Base-by-base conservation (phyloP, 345 rosid species). In the Sonneratia alba region DNA sequence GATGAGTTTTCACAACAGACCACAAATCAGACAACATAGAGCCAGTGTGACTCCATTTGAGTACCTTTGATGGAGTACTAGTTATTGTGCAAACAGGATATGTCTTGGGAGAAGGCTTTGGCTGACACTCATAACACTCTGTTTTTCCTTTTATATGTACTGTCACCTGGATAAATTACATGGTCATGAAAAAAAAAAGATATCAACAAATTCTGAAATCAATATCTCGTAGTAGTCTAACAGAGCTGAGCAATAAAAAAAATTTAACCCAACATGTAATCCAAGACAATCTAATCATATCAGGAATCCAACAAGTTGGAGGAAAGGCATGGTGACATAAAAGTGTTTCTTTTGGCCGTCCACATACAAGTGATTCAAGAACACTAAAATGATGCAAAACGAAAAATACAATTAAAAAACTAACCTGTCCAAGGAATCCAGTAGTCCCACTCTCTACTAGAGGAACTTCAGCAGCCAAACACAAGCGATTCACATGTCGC, bases 1-100 rank as follows among this genome's bases (percentile, higher is more conserved):
- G 10, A 62, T 27, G 66, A 62, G 16, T 15, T 62, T 5, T 62
- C 66, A 62, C 32, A 34, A 13, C 66, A 27, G 36, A 15, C 14
- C 32, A 27, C 32, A 62, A 62, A 62, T 34, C 38, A 27, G 37
- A 34, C 19, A 62, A 34, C 10, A 62, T 34, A 14, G 13, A 62
- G 36, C 27, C 15, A 27, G 34, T 10, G 37, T 13, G 37, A 27
- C 38, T n/a, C 36, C 37, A 62, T 24, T 62, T 24, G 22, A 19
- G 73, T 87, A 96, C 99, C 98, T 92, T 92, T 68, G 99, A 89
- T 40, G 99, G 99, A 62, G 98, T 96, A 79, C 97, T 96, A 40
- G 99, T 96, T 77, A 96, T 96, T 38, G 98, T 96, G 81, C 99
- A 96, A 72, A 96, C 99, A 75, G 99, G 99, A 81, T 92, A 96